Evolutionary conservation across 768 basidiomycete species (phyloP), one percentile per base, ranked within the genome.

Genomic region (Tylopilus subfusipes): DNA sequence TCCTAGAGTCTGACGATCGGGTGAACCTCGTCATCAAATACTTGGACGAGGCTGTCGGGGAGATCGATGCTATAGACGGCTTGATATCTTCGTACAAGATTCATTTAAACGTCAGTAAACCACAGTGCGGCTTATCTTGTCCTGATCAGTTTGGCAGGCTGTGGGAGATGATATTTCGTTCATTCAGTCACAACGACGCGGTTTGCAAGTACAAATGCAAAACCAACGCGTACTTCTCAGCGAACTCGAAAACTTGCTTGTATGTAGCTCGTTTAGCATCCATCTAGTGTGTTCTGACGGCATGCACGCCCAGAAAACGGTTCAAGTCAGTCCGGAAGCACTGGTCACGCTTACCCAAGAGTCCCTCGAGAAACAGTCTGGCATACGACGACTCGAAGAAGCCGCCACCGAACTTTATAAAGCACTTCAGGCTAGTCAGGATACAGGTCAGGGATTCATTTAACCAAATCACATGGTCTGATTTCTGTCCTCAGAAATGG

Each of bases 161-260:
- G 96, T 97, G 36, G 83, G 82, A 50, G 97, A 99, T 54, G 97
- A 99, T 67, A 99, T 99, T 51, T 82, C 82, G 8, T 94, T 84
- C 67, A 99, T 99, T 63, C 97, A 98, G 72, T 90, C 90, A 1
- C 96, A 98, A 70, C 94, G 96, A 67, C 83, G 95, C 44, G 97
- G 97, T 59, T 76, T 99, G 33, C 97, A 99, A 72, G 94, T 98
- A 4, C 96, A 98, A 65, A 98, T 88, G 10, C 93, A 96, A 65
- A 99, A 98, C 63, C 96, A 98, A 69, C 81, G 86, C 22, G 84
- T 86, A 16, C 77, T 99, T 10, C 72, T 98, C 39, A 77, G 75
- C 30, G 97, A 98, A 68, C 73, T 99, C 12, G 86, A 95, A 69
- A 90, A 91, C 63, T 76, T 99, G 22, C 74, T 98, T 63, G 95